These are phyloP conservation scores for Starmerella etchellsii DNA, from an alignment of 805 yeast species.

Conservation along the genomic window DNA sequence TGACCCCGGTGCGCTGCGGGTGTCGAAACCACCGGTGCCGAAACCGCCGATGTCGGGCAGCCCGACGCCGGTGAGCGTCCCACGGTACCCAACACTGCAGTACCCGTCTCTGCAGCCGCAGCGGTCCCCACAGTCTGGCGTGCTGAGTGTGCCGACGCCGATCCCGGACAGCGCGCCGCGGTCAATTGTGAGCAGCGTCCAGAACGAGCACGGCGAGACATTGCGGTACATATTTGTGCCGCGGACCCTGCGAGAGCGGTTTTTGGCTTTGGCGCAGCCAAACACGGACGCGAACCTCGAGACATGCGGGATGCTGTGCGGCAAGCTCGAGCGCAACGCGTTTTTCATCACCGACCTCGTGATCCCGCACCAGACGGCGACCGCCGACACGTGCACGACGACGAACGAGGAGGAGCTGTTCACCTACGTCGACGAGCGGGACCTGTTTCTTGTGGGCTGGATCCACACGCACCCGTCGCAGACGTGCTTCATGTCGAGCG, in stretches of 20 bases:
- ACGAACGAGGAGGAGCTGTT: constrained; percentile 47
- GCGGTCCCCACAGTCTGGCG: neutral
- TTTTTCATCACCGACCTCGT: constrained; percentile 49
- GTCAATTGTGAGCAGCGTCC: constrained; percentile 1
- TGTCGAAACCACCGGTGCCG: neutral
- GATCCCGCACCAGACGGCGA: constrained; percentile 51
- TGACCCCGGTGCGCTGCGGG: neutral
- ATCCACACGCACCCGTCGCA: constrained; percentile 66
- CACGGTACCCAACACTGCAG: neutral
- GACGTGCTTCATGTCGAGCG: constrained; percentile 53
- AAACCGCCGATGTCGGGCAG: neutral
- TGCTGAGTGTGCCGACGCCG: neutral
- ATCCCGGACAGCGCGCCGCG: neutral
- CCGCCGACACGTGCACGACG: constrained; percentile 50
- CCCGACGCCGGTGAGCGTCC: neutral
- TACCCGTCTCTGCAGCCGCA: neutral
- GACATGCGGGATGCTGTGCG: constrained; percentile 57
- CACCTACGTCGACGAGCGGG: constrained; percentile 41
- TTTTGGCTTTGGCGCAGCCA: constrained; percentile 35
- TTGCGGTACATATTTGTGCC: constrained; percentile 44
- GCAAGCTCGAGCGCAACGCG: constrained; percentile 46
- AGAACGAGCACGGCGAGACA: constrained; percentile 6
- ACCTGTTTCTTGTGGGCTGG: constrained; percentile 58
- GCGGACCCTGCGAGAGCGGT: constrained; percentile 30
- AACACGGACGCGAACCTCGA: constrained; percentile 44